These are phyloP conservation scores for Candida adriatica DNA, from an alignment of 805 yeast genomes.

Conservation along the genomic window DNA sequence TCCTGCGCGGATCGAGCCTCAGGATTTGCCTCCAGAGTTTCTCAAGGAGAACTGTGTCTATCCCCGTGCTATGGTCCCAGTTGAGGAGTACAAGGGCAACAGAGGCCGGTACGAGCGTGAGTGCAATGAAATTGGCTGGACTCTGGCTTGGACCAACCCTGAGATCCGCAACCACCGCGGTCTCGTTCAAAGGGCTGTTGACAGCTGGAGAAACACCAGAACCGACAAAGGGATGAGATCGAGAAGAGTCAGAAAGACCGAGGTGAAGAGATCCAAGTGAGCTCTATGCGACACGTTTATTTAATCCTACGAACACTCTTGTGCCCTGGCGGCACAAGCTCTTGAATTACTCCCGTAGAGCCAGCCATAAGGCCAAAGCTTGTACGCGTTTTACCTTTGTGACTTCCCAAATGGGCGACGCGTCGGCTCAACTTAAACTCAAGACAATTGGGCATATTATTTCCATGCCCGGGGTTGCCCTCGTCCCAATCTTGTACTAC, in stretches of 20 bases:
- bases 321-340: too few relatives aligned
- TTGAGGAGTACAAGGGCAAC: constrained; percentile 36
- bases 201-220: constrained; percentile 43
- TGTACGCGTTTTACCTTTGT: too few relatives aligned
- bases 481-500: too few relatives aligned
- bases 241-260: constrained; percentile 32
- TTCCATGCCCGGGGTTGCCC: too few relatives aligned
- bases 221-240: constrained; percentile 31
- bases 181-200: constrained; percentile 44
- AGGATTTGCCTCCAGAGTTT: constrained; percentile 26
- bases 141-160: constrained; percentile 36
- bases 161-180: constrained; percentile 38
- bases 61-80: constrained; percentile 39
- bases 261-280: too few relatives aligned
- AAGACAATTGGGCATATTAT: too few relatives aligned
- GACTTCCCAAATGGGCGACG: too few relatives aligned
- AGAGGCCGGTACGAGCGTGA: constrained; percentile 38
- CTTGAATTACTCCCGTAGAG: too few relatives aligned
- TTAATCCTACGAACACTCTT: too few relatives aligned
- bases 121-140: constrained; percentile 45
- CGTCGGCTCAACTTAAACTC: too few relatives aligned
- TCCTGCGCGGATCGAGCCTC: constrained; percentile 3
- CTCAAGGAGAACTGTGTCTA: constrained; percentile 37
- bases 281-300: too few relatives aligned
- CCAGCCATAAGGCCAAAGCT: too few relatives aligned